Conservation (phyloP, 306 rosid genomes). For the Arachis hypogaea region DNA sequence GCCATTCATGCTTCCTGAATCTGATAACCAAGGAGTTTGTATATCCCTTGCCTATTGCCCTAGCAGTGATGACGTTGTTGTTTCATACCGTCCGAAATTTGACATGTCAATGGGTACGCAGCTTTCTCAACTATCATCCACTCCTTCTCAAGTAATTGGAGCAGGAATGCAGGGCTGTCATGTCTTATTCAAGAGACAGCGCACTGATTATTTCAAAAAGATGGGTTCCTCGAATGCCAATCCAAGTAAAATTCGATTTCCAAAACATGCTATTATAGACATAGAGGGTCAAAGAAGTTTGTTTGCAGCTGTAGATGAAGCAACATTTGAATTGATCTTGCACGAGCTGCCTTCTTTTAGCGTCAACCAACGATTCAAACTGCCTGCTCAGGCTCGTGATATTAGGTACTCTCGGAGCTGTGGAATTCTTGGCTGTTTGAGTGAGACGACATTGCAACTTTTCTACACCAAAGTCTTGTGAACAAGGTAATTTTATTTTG, state of each 20-base stretch:
- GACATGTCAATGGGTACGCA: conserved; percentile 47
- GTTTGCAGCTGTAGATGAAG: conserved; percentile 74
- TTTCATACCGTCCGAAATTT: conserved; percentile 81
- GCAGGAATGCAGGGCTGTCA: conserved; percentile 73
- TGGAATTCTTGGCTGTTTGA: conserved; percentile 69
- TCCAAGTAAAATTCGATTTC: conserved; percentile 67
- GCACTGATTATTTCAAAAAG: conserved; percentile 43
- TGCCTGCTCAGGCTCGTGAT: conserved; percentile 61
- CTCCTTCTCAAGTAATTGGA: conserved; percentile 54
- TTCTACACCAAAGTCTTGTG: conserved; percentile 48
- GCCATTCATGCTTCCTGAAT: conserved; percentile 73
- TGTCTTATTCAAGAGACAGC: conserved; percentile 54
- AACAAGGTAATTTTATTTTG: conserved; percentile 37
- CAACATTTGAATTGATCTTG: conserved; percentile 56
- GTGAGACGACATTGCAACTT: conserved; percentile 64
- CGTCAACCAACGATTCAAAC: conserved; percentile 55
- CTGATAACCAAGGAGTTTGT: conserved; percentile 77
- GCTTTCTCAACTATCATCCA: conserved; percentile 52
- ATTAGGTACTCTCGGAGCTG: conserved; percentile 61
- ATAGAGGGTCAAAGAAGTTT: conserved; percentile 41
- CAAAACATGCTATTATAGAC: conserved; percentile 65
- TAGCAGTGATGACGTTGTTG: conserved; percentile 72
- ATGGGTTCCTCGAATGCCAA: conserved; percentile 57
- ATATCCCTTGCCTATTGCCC: conserved; percentile 81
- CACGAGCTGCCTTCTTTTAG: conserved; percentile 81